Base-by-base conservation (phyloP, 2,329 filamentous ascomycete genomes). In the Alternaria sp. region DNA sequence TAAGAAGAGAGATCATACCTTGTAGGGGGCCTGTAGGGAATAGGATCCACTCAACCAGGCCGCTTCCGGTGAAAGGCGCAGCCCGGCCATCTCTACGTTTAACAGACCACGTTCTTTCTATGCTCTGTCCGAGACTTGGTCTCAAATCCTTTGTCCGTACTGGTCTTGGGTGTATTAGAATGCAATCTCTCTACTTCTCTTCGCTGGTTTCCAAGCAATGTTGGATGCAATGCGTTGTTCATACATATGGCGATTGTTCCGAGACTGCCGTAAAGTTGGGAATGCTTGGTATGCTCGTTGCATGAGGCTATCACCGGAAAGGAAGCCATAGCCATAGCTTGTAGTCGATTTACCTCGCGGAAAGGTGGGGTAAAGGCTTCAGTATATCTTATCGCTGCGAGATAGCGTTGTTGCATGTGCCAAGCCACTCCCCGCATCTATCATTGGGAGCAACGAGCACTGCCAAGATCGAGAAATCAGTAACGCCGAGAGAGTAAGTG, bases 351-450 rank as follows among this genome's bases (percentile, higher is more conserved):
- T 6, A 32, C 40, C 27, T n/a, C 0, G 12, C 22, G 28, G 40
- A 46, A 54, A 44, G 28, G 52, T 54, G 52, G 52, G 52, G 28
- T 34, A 25, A 10, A 36, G 18, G 28, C 41, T 45, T 16, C 14
- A 18, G 18, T 54, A 28, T 36, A 34, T 45, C 52, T 54, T 46
- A 54, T 54, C 52, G 52, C 52, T 46, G 40, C 52, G 40, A 54
- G 52, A 54, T 54, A 45, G 52, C 43, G 28, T 22, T 14, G n/a
- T 34, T 54, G 52, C 41, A 45, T 45, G 28, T 54, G 52, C 41
- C 52, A 46, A 54, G 52, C 52, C 30, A 12, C 18, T 6, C 20
- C 40, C 52, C 52, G 20, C 52, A 22, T 25, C 52, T 18, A 18
- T 38, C 28, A 49, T 49, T 49, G 46, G 30, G 14, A 49, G 46